These are phyloP conservation scores for Trichosporon sp. DNA, from an alignment of 1,284 basidiomycete genomes.

Conservation along the genomic window DNA sequence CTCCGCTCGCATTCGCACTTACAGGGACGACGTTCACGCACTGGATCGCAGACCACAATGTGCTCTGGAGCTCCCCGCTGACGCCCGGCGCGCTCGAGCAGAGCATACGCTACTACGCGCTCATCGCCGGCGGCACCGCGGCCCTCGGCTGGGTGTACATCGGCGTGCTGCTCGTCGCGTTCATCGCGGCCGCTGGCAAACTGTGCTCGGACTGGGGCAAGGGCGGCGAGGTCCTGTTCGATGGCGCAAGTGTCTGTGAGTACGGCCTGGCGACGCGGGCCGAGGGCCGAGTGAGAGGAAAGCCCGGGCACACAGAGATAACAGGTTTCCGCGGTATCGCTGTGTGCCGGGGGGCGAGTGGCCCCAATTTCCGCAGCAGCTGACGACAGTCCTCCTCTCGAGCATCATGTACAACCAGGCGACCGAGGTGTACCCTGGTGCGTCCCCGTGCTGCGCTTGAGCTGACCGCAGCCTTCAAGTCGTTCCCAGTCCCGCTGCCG, in stretches of 20 bases:
- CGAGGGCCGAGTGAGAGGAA: background rate
- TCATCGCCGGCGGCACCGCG: constrained; percentile 28
- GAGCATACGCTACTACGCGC: constrained; percentile 41
- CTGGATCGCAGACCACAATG: constrained; percentile 48
- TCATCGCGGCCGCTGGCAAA: constrained; percentile 31
- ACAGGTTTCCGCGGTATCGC: background rate
- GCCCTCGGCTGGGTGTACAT: constrained; percentile 41
- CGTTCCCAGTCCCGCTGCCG: constrained; percentile 36
- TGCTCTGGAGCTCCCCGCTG: constrained; percentile 43
- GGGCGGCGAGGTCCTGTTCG: constrained; percentile 44
- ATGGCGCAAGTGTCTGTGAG: constrained; percentile 44
- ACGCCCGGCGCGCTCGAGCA: constrained; percentile 38
- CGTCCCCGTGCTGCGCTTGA: constrained; percentile 5
- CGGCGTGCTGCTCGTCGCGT: constrained; percentile 29
- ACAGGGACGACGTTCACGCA: constrained; percentile 47
- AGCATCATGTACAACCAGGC: constrained; percentile 43
- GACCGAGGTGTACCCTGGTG: constrained; percentile 40
- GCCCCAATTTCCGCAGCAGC: background rate
- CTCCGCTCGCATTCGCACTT: background rate
- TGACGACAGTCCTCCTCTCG: constrained; percentile 35
- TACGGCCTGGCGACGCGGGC: constrained; percentile 5
- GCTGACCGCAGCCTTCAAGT: constrained; percentile 31
- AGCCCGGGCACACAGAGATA: background rate
- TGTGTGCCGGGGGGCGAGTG: background rate
- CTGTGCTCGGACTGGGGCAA: constrained; percentile 31